Conservation (phyloP, 2,329 filamentous ascomycete species). For the Aspergillus quadrilineatus region DNA sequence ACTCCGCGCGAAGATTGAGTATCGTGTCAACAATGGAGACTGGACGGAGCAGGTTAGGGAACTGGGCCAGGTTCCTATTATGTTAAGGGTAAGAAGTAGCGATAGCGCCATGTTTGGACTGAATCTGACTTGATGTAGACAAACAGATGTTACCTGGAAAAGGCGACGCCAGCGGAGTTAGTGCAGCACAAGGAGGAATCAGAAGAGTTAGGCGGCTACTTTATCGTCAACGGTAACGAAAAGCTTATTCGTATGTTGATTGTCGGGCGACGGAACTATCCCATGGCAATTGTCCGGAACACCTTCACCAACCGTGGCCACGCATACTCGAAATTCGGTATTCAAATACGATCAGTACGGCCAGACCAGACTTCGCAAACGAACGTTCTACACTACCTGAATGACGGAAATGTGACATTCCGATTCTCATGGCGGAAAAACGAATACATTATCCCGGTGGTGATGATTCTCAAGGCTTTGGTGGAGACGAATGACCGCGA, state of each 20-base stretch:
- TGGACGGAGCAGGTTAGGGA: slow-evolving; percentile 80
- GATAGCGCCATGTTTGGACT: background rate
- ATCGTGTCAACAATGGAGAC: slow-evolving; percentile 81
- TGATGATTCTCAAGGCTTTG: slow-evolving; percentile 96
- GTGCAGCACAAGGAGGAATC: slow-evolving; percentile 90
- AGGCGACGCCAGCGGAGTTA: slow-evolving; percentile 76
- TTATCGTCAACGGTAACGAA: slow-evolving; percentile 95
- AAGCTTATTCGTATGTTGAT: slow-evolving; percentile 93
- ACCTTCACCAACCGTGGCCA: slow-evolving; percentile 86
- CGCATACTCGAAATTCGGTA: slow-evolving; percentile 84
- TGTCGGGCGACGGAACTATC: slow-evolving; percentile 87
- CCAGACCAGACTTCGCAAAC: slow-evolving; percentile 98
- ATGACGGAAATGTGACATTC: slow-evolving; percentile 93
- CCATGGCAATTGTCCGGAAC: slow-evolving; percentile 86
- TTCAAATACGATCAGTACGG: slow-evolving; percentile 86
- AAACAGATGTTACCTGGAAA: slow-evolving; percentile 85
- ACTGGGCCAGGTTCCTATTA: slow-evolving; percentile 84
- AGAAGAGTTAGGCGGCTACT: slow-evolving; percentile 94
- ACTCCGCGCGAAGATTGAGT: slow-evolving; percentile 79
- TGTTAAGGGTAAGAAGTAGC: slow-evolving; percentile 69
- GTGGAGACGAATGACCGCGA: slow-evolving; percentile 95
- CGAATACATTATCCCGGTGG: slow-evolving; percentile 90
- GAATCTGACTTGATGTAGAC: slow-evolving; percentile 55
- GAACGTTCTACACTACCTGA: slow-evolving; percentile 93
- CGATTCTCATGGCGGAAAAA: slow-evolving; percentile 97